phyloP scores from a whole-genome alignment of 2,329 filamentous ascomycete genomes.

The Botrytis tulipae region DNA sequence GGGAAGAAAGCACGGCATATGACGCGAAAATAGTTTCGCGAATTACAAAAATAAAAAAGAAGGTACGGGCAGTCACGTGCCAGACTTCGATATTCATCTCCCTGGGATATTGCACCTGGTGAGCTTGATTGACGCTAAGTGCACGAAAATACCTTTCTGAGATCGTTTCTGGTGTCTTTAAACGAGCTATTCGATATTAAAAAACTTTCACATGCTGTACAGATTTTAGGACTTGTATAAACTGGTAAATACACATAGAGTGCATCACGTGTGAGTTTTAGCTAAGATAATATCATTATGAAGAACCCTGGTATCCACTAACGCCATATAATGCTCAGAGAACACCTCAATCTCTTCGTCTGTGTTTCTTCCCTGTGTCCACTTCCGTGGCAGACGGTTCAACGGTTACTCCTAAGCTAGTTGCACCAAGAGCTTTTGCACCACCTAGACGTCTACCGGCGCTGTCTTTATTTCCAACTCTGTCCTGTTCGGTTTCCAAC shows the following conservation, averaged over 20 bases:
- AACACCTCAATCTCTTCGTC: conserved; percentile 17
- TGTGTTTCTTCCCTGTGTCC: conserved; percentile 17
- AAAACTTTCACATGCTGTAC: not conserved
- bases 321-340: not conserved
- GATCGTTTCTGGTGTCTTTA: not conserved
- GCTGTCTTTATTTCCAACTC: conserved; percentile 42
- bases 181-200: not conserved
- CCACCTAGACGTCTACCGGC: conserved; percentile 42
- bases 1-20: not conserved
- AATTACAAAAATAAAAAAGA: conserved; percentile 2
- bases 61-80: conserved; percentile 7
- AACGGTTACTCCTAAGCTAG: conserved; percentile 34
- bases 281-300: conserved; percentile 16
- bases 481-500: conserved; percentile 52
- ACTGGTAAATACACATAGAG: not conserved
- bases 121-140: not conserved
- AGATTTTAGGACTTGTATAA: not conserved
- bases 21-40: conserved; percentile 15
- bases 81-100: not conserved
- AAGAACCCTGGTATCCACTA: conserved; percentile 21
- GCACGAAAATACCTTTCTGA: not conserved
- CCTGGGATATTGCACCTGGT: not conserved
- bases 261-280: not conserved
- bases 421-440: conserved; percentile 35
- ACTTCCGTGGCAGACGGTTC: conserved; percentile 28